Evolutionary conservation across 2,329 filamentous ascomycete species (phyloP), one percentile per base, ranked within the genome.

Genomic region (Pseudonectria foliicola): DNA sequence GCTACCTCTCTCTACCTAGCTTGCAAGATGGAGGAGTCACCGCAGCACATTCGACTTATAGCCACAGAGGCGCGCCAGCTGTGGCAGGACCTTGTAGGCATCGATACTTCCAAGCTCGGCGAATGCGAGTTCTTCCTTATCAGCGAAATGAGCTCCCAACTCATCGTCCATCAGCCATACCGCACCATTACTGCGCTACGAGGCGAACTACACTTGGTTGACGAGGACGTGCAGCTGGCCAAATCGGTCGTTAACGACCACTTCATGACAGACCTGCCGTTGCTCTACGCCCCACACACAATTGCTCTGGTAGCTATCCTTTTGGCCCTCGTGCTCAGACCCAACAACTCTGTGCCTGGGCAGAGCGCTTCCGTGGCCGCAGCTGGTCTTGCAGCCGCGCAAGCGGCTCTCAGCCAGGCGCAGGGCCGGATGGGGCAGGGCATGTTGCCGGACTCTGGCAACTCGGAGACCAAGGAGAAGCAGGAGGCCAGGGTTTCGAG

Each of bases 21-120:
- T 13, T 95, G 88, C 67, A 98, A 98, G 64, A 95, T 94, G 78
- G 92, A 98, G 60, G 92, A 98, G 61, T 89, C 82, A 33, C 92
- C 92, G 3, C 90, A 96, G 59, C 92, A 98, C 59, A 96, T 98
- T 52, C 78, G 92, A 21, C 75, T 94, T 44, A 82, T 98, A 39
- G 81, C 92, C 10, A 82, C 79, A 30, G 92, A 98, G 60, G 87
- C 89, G 4, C 80, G 87, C 24, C 77, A 82, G 38, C 72, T 93
- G 40, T 95, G 87, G 86, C 81, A 85, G 52, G 85, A 89, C 45
- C 75, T 83, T 39, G 77, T 85, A 47, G 70, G 75, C 27, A 75
- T 80, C 38, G 88, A 95, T 59, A 83, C 85, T 7, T 80, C 84
- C 36, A 86, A 87, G 53, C 74, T 95, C 26, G 89, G 89, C 50